Base-by-base conservation (phyloP, 441 rosid genomes). In the Corymbia citriodora region DNA sequence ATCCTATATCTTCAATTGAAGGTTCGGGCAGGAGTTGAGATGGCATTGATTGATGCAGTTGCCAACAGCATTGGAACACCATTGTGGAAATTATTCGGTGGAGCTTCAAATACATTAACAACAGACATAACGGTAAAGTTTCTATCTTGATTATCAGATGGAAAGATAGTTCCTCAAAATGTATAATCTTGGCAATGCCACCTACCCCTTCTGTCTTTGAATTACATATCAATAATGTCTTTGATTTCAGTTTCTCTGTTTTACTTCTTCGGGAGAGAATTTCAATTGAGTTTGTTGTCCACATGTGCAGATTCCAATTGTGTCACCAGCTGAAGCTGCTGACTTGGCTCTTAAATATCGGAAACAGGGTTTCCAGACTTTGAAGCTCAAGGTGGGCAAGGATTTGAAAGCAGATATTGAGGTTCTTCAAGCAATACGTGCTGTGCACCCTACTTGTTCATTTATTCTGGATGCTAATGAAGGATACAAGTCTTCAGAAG, bases 381-480 rank as follows among this genome's bases (percentile, higher is more conserved):
- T 94, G 94, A 98, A 98, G 95, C 97, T 98, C 72, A 98, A 97
- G 93, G 96, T 97, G 72, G 97, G 99, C 90, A 97, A 95, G 95
- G 93, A 96, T 87, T 93, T 96, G 55, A 90, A 93, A 89, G 92
- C 95, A 40, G 99, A 96, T 92, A 92, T 97, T 29, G 92, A 98
- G 89, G 96, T 96, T 92, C 96, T 96, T 72, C 96, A 93, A 92
- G 99, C 98, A 18, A 96, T 97, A 93, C 95, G 96, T 49, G 94
- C 65, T 19, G 97, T 90, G 63, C 95, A 96, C 87, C 98, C 98
- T 85, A 91, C 94, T 91, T 97, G 98, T 92, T 95, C 92, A 50
- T 96, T 97, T 91, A 95, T 97, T 90, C 91, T 98, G 94, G 99
- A 98, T 91, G 99, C 99, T 89, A 98, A 98, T 88, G 99, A 96